Percentiles rank a stretch among this genome's conserved stretches.
These are phyloP conservation scores for Trypanosoma brucei DNA, from an alignment of 208 protist species.

Conservation along the genomic window DNA sequence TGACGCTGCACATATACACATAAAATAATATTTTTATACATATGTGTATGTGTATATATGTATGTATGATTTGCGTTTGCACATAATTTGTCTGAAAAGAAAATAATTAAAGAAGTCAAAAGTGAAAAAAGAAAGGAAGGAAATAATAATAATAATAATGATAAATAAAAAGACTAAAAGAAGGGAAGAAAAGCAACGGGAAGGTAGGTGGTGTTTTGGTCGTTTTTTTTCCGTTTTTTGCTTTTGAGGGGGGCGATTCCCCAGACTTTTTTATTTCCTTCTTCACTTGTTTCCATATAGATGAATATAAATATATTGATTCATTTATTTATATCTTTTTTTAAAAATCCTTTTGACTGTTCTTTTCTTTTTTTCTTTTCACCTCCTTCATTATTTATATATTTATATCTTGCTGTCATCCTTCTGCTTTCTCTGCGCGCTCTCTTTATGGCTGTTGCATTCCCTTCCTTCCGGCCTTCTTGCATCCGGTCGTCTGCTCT, in stretches of 20 bases:
- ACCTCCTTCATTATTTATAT: slow-evolving; percentile 3
- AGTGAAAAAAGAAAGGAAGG: background rate
- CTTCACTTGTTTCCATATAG: background rate
- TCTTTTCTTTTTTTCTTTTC: background rate
- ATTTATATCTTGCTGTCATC: slow-evolving; percentile 7
- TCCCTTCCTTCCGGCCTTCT: slow-evolving; percentile 19
- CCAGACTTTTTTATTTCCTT: background rate
- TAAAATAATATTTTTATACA: too few species aligned
- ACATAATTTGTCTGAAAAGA: too few species aligned
- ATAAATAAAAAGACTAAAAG: background rate
- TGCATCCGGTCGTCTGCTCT: slow-evolving; percentile 11
- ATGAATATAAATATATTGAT: too few species aligned
- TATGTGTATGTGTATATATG: too few species aligned
- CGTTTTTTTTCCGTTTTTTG: too few species aligned
- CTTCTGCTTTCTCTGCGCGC: background rate
- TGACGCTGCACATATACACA: too few species aligned
- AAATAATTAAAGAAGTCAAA: background rate
- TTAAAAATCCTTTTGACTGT: background rate
- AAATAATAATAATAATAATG: background rate
- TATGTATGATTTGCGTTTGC: too few species aligned
- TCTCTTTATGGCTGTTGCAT: slow-evolving; percentile 1
- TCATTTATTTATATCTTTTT: background rate
- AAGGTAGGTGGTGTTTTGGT: background rate
- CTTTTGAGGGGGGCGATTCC: background rate
- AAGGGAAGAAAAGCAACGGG: background rate